A percentile compares a stretch with the other conserved stretches of the same genome.
Evolutionary conservation across 2,329 filamentous ascomycete genomes (phyloP).

Genomic region (Thielaviopsis musarum): DNA sequence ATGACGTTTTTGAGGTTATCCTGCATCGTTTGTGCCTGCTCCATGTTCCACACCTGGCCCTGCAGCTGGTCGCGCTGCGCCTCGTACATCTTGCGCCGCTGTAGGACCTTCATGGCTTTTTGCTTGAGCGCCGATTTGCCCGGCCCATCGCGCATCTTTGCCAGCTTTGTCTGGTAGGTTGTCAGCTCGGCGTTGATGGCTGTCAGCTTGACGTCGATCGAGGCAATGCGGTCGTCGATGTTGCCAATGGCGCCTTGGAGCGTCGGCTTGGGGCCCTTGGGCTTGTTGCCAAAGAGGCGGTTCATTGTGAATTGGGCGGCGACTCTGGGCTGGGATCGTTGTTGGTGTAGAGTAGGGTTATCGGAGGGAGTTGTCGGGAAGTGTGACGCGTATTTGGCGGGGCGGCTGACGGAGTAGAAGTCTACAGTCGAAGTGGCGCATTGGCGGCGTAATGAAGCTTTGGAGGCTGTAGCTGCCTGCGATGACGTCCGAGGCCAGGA

Average conservation of each 20-base stretch:
- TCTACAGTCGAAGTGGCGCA: not conserved
- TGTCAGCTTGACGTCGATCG: constrained; percentile 86
- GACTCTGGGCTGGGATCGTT: too few relatives aligned
- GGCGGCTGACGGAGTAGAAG: not conserved
- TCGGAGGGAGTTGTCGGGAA: not conserved
- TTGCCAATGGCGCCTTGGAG: constrained; percentile 69
- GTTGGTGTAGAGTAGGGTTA: too few relatives aligned
- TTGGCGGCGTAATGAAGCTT: not conserved
- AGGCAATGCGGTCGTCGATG: constrained; percentile 69
- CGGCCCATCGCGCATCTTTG: constrained; percentile 88
- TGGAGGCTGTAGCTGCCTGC: not conserved
- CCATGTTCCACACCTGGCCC: constrained; percentile 96
- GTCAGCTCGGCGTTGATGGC: constrained; percentile 80
- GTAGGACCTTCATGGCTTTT: constrained; percentile 85
- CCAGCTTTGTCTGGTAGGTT: constrained; percentile 72
- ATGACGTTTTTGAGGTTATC: constrained; percentile 97
- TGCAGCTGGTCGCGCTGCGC: constrained; percentile 84
- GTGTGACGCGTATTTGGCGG: not conserved
- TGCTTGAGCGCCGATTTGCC: constrained; percentile 86
- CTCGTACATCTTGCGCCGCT: constrained; percentile 90
- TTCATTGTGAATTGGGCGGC: constrained; percentile 50
- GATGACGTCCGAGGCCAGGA: not conserved
- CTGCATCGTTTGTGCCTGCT: constrained; percentile 95
- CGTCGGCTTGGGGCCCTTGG: constrained; percentile 74
- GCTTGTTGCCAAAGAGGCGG: constrained; percentile 82